phyloP scores from a whole-genome alignment of 2,329 filamentous ascomycete species.

The Falciphora oryzae region DNA sequence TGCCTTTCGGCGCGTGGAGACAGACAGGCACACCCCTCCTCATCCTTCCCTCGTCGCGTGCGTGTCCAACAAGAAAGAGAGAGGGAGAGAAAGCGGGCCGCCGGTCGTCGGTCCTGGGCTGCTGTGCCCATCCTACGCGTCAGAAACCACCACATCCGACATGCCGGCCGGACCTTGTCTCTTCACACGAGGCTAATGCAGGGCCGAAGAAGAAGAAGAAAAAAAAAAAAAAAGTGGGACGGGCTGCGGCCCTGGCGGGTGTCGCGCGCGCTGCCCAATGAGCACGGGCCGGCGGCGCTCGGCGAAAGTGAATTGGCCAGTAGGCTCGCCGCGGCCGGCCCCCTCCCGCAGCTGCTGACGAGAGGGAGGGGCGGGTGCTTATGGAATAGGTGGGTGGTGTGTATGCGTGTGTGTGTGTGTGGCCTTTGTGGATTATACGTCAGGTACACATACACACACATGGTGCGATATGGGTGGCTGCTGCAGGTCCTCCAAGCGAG shows the following conservation, averaged over 20 bases:
- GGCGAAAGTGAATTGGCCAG: background rate
- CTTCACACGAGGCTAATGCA: background rate
- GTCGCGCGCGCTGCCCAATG: too few relatives aligned
- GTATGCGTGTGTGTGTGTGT: background rate
- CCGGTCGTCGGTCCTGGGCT: background rate
- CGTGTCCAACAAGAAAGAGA: too few relatives aligned
- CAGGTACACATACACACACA: too few relatives aligned
- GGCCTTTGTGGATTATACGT: background rate
- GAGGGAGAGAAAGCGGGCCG: background rate
- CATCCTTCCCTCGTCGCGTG: too few relatives aligned
- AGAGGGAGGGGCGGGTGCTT: background rate
- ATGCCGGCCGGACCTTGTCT: background rate
- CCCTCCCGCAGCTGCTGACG: background rate
- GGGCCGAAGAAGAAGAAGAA: background rate
- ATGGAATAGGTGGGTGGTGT: background rate
- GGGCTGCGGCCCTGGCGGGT: too few relatives aligned
- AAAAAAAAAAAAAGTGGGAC: background rate
- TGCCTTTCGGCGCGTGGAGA: background rate
- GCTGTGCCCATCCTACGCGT: background rate
- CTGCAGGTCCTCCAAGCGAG: background rate
- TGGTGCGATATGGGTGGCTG: background rate
- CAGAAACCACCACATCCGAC: background rate
- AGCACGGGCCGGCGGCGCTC: background rate
- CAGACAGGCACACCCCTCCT: background rate
- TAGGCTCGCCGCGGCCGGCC: background rate